These are phyloP conservation scores for Gossypioides kirkii DNA, from an alignment of 345 rosid genomes.

Conservation along the genomic window DNA sequence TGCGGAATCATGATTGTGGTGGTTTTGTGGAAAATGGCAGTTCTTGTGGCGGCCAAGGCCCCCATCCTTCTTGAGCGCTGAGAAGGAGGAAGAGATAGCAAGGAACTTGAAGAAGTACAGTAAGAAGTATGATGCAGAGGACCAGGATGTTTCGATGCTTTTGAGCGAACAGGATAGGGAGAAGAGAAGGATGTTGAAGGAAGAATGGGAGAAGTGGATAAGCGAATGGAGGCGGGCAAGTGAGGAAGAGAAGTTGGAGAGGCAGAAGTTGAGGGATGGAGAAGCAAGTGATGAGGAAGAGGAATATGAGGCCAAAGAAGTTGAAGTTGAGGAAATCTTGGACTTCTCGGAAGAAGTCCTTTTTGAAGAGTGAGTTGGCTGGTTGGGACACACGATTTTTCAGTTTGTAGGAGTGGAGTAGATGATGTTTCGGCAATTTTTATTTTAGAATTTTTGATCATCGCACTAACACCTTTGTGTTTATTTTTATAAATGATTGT, in stretches of 20 bases:
- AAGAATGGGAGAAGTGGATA: constrained; percentile 86
- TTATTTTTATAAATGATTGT: too few species aligned
- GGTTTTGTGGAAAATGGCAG: constrained; percentile 28
- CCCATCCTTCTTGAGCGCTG: constrained; percentile 61
- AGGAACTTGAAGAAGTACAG: constrained; percentile 85
- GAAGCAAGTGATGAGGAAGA: constrained; percentile 91
- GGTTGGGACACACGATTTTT: background rate
- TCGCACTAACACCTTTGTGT: background rate
- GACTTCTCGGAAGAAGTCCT: constrained; percentile 50
- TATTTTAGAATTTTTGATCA: background rate
- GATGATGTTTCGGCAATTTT: background rate
- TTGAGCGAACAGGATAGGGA: constrained; percentile 88
- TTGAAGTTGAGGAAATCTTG: constrained; percentile 66
- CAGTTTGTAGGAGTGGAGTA: background rate
- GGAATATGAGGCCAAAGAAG: constrained; percentile 78
- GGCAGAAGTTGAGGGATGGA: constrained; percentile 66
- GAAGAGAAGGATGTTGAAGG: constrained; percentile 77
- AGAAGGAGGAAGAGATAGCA: constrained; percentile 91
- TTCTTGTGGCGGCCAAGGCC: constrained; percentile 93
- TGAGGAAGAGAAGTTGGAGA: constrained; percentile 64
- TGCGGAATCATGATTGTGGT: background rate
- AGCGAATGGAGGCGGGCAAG: constrained; percentile 54
- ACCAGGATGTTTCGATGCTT: constrained; percentile 77
- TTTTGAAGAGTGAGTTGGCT: background rate
- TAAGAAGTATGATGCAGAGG: constrained; percentile 91